Conservation (phyloP, 2,329 filamentous ascomycete genomes). For the Neofusicoccum laricinum region DNA sequence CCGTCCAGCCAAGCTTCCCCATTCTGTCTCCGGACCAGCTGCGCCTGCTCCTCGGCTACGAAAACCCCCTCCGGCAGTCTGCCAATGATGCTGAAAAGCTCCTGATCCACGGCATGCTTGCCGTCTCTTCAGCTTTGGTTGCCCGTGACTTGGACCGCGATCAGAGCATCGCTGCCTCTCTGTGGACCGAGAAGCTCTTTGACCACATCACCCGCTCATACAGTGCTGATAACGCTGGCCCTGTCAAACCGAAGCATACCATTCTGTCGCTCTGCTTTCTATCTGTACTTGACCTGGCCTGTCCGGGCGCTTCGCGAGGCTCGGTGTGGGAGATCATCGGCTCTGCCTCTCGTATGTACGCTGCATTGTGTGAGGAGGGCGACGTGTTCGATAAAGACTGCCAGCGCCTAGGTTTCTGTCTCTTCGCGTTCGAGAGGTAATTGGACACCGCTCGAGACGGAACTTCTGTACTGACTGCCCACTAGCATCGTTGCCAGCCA, state of each 20-base stretch:
- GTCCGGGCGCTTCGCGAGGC: not conserved
- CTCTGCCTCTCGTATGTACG: constrained; percentile 1
- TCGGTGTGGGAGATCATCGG: constrained; percentile 1
- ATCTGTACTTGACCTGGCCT: not conserved
- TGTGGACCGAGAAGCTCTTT: constrained; percentile 11
- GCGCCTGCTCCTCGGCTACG: not conserved
- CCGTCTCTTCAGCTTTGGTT: not conserved
- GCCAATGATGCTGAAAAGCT: not conserved
- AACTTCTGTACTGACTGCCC: too few relatives aligned
- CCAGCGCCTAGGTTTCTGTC: constrained; percentile 5
- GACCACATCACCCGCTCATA: not conserved
- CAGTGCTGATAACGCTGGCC: not conserved
- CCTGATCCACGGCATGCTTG: not conserved
- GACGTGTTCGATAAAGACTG: not conserved
- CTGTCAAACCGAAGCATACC: not conserved
- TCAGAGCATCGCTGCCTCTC: not conserved
- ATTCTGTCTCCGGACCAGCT: not conserved
- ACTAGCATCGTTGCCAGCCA: constrained; percentile 1
- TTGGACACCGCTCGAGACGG: too few relatives aligned
- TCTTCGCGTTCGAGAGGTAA: constrained; percentile 8
- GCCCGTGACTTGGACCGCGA: constrained; percentile 9
- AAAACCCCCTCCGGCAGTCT: constrained; percentile 6
- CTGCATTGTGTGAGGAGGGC: not conserved
- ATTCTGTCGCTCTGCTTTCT: not conserved
- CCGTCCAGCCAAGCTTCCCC: constrained; percentile 4